A percentile compares a stretch with the other conserved stretches of the same genome.
Conservation (phyloP, 768 basidiomycete genomes). For the Rhodotorula diobovata region DNA sequence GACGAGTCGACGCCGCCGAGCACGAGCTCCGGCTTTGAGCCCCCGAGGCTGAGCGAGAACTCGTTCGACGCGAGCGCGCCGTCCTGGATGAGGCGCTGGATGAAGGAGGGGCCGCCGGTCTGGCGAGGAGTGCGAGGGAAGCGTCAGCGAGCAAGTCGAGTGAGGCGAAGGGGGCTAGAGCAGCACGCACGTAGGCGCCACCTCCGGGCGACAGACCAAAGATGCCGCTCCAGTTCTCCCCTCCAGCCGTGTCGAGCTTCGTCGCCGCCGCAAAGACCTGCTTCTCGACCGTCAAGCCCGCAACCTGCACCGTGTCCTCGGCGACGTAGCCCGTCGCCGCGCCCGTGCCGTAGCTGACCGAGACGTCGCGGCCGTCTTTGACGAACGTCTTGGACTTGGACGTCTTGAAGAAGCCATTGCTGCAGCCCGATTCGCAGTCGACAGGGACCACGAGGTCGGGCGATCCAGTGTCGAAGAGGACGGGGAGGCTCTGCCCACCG, state of each 20-base stretch:
- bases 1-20: neutral
- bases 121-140: neutral
- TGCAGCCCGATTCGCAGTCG: neutral
- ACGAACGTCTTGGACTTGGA: neutral
- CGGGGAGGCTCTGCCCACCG: neutral
- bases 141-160: neutral
- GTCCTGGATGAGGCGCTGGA: neutral
- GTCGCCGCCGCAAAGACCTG: constrained; percentile 4
- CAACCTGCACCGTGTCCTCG: constrained; percentile 5
- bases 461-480: neutral
- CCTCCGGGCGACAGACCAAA: neutral
- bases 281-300: neutral
- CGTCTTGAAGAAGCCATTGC: neutral
- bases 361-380: neutral
- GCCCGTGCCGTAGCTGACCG: neutral
- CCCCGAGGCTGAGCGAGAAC: neutral
- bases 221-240: neutral
- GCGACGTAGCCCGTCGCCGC: neutral
- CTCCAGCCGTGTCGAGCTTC: neutral
- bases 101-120: neutral
- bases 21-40: neutral
- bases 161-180: no score
- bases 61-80: neutral
- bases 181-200: neutral
- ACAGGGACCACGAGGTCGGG: neutral